Conservation (phyloP, 2,329 filamentous ascomycete genomes). For the Pyrenochaeta sp. region DNA sequence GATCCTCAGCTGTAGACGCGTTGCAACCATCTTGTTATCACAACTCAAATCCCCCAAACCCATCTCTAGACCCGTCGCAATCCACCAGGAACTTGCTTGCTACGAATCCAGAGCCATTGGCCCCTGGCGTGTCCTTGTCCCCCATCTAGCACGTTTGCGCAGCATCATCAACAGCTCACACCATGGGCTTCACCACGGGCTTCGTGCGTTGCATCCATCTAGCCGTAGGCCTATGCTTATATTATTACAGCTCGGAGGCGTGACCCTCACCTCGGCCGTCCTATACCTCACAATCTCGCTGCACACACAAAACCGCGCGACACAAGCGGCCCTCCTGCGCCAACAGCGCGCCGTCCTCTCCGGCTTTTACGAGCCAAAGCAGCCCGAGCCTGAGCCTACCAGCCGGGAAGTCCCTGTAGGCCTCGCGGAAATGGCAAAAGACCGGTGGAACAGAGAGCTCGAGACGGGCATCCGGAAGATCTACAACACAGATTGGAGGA, state of each 20-base stretch:
- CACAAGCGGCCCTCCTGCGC: constrained; percentile 55
- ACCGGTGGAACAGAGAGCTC: constrained; percentile 58
- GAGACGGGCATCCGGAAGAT: constrained; percentile 53
- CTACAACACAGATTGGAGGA: constrained; percentile 56
- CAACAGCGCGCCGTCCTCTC: constrained; percentile 55
- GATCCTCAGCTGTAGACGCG: too few species aligned
- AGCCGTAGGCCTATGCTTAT: constrained; percentile 6
- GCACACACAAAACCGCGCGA: constrained; percentile 56
- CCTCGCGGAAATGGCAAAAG: constrained; percentile 56
- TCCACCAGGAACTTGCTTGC: neutral
- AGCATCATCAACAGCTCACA: constrained; percentile 8
- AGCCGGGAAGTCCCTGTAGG: constrained; percentile 51
- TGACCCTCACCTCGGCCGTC: constrained; percentile 57
- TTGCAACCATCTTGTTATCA: neutral
- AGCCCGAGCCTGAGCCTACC: constrained; percentile 48
- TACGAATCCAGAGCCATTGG: constrained; percentile 11
- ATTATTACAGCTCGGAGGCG: constrained; percentile 55
- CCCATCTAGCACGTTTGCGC: neutral
- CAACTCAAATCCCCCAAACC: neutral
- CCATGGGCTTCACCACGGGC: constrained; percentile 61
- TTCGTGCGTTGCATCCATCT: constrained; percentile 49
- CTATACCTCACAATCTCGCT: constrained; percentile 50
- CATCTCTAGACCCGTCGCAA: neutral
- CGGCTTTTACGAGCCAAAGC: constrained; percentile 54
- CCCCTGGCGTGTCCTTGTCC: neutral